Evolutionary conservation across 805 yeast genomes (phyloP).

Genomic region (Wickerhamia fluorescens): DNA sequence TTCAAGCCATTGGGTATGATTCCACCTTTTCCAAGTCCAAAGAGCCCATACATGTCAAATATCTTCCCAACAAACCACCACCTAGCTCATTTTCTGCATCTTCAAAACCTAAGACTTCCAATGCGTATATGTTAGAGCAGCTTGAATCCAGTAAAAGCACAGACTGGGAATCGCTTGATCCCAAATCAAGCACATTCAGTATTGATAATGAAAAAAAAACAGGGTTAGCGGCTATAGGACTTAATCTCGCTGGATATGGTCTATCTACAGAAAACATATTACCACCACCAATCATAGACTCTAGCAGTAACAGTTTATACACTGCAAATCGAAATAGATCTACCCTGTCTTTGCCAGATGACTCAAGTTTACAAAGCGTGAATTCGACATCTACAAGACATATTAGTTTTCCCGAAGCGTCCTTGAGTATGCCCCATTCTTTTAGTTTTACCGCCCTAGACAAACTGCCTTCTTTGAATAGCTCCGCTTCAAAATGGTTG

Average conservation of each 20-base stretch:
- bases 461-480: too few species aligned
- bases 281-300: conserved; percentile 14
- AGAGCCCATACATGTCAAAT: conserved; percentile 26
- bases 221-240: conserved; percentile 16
- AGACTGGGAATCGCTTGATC: conserved; percentile 10
- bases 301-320: not conserved
- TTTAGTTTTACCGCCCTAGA: too few species aligned
- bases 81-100: too few species aligned
- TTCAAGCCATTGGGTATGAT: conserved; percentile 34
- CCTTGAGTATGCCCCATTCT: too few species aligned
- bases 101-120: too few species aligned
- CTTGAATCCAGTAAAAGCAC: conserved; percentile 2
- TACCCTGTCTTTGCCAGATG: conserved; percentile 1
- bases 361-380: too few species aligned
- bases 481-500: too few species aligned
- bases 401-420: too few species aligned
- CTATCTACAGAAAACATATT: conserved; percentile 18
- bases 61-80: too few species aligned
- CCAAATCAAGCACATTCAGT: conserved; percentile 6
- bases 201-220: conserved; percentile 1
- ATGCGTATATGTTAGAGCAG: too few species aligned
- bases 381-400: too few species aligned
- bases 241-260: conserved; percentile 23
- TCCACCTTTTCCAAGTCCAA: conserved; percentile 12
- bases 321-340: not conserved